Conservation (phyloP, 371 early-diverging fungal genomes). For the Massospora cicadina region DNA sequence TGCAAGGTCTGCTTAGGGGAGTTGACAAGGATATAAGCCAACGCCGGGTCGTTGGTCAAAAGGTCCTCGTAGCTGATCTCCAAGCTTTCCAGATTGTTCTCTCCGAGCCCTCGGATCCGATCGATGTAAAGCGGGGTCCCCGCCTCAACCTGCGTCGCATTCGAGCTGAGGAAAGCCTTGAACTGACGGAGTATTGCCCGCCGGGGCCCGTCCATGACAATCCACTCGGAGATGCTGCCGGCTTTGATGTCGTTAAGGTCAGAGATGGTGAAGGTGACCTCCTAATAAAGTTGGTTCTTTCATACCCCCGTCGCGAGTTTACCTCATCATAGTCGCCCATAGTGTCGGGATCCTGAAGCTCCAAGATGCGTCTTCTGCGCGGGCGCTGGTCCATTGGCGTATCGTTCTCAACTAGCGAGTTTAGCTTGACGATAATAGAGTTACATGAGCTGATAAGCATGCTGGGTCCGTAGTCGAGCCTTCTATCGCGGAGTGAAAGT, state of each 20-base stretch:
- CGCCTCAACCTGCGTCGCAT: conserved; percentile 51
- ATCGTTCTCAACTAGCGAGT: neutral
- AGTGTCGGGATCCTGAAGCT: neutral
- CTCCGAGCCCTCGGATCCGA: conserved; percentile 76
- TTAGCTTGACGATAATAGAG: neutral
- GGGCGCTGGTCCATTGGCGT: neutral
- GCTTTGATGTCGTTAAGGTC: conserved; percentile 13
- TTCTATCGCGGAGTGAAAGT: conserved; percentile 65
- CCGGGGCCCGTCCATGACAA: conserved; percentile 53
- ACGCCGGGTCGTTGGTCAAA: conserved; percentile 43
- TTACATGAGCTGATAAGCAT: conserved; percentile 8
- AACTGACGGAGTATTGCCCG: conserved; percentile 72
- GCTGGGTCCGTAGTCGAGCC: conserved; percentile 12
- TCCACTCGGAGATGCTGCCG: conserved; percentile 45
- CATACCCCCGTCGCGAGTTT: neutral
- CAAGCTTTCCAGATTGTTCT: conserved; percentile 56
- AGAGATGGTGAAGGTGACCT: neutral
- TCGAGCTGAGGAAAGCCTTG: conserved; percentile 58
- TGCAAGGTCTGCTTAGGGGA: conserved; percentile 71
- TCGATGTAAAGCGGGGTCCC: conserved; percentile 87
- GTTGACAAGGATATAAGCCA: conserved; percentile 78
- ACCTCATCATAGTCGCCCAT: conserved; percentile 5
- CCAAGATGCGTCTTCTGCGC: neutral
- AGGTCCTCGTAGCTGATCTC: conserved; percentile 79
- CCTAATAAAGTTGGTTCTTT: neutral